These are phyloP conservation scores for Berkeleyomyces rouxiae DNA, from an alignment of 2,329 filamentous ascomycete genomes.

Conservation along the genomic window DNA sequence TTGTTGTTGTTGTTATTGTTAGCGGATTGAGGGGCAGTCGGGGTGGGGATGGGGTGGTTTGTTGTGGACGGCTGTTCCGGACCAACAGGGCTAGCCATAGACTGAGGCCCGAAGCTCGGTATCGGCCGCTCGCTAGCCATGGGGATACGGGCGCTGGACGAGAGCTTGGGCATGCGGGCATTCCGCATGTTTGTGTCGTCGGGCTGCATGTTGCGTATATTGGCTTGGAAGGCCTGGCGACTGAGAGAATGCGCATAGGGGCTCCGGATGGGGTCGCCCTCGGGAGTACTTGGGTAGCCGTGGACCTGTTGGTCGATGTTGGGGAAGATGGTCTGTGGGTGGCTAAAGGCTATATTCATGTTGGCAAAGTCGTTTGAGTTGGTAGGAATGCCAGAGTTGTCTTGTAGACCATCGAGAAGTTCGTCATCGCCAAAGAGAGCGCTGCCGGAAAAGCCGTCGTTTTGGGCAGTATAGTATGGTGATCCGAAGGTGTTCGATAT, in stretches of 20 bases:
- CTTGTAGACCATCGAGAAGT: conserved; percentile 53
- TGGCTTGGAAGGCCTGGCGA: conserved; percentile 55
- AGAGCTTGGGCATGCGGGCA: neutral
- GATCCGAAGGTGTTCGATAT: conserved; percentile 9
- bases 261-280: conserved; percentile 81
- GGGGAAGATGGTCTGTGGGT: conserved; percentile 17
- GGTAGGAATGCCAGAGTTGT: conserved; percentile 35
- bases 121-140: conserved; percentile 25
- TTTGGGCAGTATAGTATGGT: conserved; percentile 4
- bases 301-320: conserved; percentile 52
- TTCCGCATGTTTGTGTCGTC: conserved; percentile 27
- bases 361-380: conserved; percentile 42
- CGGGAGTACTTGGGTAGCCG: conserved; percentile 79
- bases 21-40: conserved; percentile 48
- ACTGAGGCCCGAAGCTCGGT: conserved; percentile 56
- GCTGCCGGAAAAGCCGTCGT: conserved; percentile 56
- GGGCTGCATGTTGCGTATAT: conserved; percentile 34
- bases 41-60: conserved; percentile 57
- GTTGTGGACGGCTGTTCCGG: conserved; percentile 38
- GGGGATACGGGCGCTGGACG: conserved; percentile 15
- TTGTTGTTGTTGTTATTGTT: conserved; percentile 5
- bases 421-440: conserved; percentile 79
- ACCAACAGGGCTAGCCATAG: conserved; percentile 51
- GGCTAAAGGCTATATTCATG: conserved; percentile 39
- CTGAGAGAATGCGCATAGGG: conserved; percentile 53